Percentiles rank a stretch among this genome's conserved stretches.
Conservation (phyloP, 2,329 filamentous ascomycete genomes). For the Laburnicola sp. region DNA sequence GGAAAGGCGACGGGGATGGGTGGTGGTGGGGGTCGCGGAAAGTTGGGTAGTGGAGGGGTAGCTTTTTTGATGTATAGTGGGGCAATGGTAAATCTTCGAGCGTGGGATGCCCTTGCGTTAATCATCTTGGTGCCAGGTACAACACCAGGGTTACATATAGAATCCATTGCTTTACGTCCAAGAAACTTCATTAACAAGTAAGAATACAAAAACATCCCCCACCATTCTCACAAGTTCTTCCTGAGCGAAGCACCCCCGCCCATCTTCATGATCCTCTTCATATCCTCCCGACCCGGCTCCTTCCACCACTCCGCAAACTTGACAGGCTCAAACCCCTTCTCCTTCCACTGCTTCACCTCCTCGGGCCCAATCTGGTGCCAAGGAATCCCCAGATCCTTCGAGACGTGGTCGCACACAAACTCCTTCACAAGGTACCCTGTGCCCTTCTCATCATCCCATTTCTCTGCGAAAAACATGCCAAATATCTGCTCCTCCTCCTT, state of each 20-base stretch:
- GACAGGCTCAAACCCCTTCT: conserved; percentile 14
- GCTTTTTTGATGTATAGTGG: too few relatives aligned
- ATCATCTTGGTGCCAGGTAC: too few relatives aligned
- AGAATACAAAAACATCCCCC: too few relatives aligned
- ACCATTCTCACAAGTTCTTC: conserved; percentile 3
- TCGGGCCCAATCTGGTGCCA: conserved; percentile 16
- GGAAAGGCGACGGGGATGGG: neutral
- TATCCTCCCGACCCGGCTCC: conserved; percentile 10
- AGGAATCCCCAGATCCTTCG: conserved; percentile 16
- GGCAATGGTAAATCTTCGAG: too few relatives aligned
- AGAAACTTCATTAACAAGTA: too few relatives aligned
- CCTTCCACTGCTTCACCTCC: conserved; percentile 16
- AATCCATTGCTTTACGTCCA: too few relatives aligned
- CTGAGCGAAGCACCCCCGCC: neutral
- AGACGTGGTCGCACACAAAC: conserved; percentile 14
- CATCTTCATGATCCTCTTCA: conserved; percentile 9
- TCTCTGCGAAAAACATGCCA: conserved; percentile 10
- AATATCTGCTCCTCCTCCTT: conserved; percentile 4
- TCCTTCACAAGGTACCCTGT: neutral
- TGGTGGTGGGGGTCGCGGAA: too few relatives aligned
- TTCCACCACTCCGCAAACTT: conserved; percentile 12
- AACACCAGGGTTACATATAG: too few relatives aligned
- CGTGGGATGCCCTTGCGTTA: too few relatives aligned
- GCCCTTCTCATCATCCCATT: neutral
- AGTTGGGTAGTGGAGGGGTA: too few relatives aligned